These are phyloP conservation scores for Penicillium coprophilum DNA, from an alignment of 495 filamentous ascomycete genomes.

Conservation along the genomic window DNA sequence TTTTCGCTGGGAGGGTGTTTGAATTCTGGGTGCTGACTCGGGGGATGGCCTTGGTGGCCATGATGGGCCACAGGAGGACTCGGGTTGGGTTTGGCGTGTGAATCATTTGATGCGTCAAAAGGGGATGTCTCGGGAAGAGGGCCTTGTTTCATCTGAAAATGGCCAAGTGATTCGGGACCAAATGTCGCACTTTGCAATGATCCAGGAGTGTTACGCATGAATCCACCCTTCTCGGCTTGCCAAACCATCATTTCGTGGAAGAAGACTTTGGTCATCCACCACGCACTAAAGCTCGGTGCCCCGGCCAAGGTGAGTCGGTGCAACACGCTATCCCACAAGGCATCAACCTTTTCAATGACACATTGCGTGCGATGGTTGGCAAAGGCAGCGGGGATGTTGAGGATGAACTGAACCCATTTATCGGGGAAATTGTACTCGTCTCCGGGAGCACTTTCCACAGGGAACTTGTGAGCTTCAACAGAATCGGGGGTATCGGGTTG, in stretches of 20 bases:
- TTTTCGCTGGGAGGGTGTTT: constrained; percentile 24
- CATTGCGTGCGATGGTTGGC: constrained; percentile 64
- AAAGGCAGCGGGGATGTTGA: constrained; percentile 71
- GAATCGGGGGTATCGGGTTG: constrained; percentile 46
- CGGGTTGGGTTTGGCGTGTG: constrained; percentile 12
- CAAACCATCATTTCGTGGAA: constrained; percentile 94
- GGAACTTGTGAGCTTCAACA: constrained; percentile 34
- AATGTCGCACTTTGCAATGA: constrained; percentile 44
- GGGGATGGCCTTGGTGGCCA: constrained; percentile 17
- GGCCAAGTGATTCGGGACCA: constrained; percentile 30
- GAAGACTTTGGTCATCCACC: constrained; percentile 99
- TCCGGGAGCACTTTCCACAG: constrained; percentile 36
- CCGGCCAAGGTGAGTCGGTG: constrained; percentile 66
- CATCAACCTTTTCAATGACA: constrained; percentile 46
- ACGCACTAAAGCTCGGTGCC: constrained; percentile 84
- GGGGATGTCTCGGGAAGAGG: constrained; percentile 11
- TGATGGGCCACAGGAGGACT: constrained; percentile 11
- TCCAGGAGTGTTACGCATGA: constrained; percentile 63
- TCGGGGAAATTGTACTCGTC: constrained; percentile 70
- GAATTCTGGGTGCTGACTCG: constrained; percentile 18
- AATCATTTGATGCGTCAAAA: constrained; percentile 14
- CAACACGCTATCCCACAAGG: constrained; percentile 47
- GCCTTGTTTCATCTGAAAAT: constrained; percentile 27
- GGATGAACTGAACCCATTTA: constrained; percentile 80
- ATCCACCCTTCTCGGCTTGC: constrained; percentile 89